Evolutionary conservation across 1,284 basidiomycete species (phyloP).

Genomic region (Volvariella surrecta): DNA sequence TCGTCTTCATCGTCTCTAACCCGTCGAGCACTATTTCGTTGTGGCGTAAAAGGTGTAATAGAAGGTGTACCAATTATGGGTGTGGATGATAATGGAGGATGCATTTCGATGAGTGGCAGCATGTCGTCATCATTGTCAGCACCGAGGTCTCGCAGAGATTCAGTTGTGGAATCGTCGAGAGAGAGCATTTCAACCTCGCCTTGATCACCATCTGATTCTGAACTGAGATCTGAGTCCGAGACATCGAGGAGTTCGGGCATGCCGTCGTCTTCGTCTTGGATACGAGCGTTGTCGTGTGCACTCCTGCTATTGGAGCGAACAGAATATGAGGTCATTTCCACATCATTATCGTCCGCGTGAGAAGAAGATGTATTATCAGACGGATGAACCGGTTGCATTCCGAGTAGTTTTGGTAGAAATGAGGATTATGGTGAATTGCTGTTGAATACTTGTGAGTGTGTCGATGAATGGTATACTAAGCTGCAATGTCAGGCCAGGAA

Average conservation of each 20-base stretch:
- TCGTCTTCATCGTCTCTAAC: conserved; percentile 45
- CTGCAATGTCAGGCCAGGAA: too few species aligned
- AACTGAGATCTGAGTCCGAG: conserved; percentile 21
- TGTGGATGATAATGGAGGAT: conserved; percentile 5
- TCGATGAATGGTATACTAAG: too few species aligned
- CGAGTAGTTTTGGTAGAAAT: too few species aligned
- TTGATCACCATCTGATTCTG: conserved; percentile 19
- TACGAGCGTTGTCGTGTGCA: conserved; percentile 6
- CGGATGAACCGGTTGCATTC: too few species aligned
- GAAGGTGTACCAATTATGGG: conserved; percentile 7
- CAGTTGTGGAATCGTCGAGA: conserved; percentile 23
- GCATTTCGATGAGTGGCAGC: conserved; percentile 7
- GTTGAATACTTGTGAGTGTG: too few species aligned
- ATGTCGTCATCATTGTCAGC: neutral
- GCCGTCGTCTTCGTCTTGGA: conserved; percentile 16
- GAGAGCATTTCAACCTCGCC: conserved; percentile 25
- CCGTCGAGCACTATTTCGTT: conserved; percentile 27
- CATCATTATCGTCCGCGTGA: neutral
- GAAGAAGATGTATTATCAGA: too few species aligned
- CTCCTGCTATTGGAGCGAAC: neutral
- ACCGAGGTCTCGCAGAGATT: conserved; percentile 8
- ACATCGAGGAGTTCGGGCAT: conserved; percentile 36
- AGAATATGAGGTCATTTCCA: neutral
- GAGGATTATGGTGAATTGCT: too few species aligned
- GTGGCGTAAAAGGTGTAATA: neutral